Evolutionary conservation across 2,329 filamentous ascomycete genomes (phyloP).

Genomic region (Aspergillus clavatus): DNA sequence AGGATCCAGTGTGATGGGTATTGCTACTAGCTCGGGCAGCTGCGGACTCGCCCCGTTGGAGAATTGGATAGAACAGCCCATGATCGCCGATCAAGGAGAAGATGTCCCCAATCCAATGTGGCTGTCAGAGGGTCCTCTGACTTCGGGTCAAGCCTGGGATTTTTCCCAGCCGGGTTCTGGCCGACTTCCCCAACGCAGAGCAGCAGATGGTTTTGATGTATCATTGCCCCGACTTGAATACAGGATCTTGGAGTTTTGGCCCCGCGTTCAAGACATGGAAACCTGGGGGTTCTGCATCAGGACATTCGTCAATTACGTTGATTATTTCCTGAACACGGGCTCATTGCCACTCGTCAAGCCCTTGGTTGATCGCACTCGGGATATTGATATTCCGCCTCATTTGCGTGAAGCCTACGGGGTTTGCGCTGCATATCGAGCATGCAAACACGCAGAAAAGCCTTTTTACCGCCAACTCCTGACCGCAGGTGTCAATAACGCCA

Average conservation of each 20-base stretch:
- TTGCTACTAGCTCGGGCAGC: background rate
- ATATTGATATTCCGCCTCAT: background rate
- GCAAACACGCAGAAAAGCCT: background rate
- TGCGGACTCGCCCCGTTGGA: background rate
- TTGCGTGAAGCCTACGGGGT: constrained; percentile 1
- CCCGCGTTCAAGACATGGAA: constrained; percentile 1
- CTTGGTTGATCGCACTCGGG: background rate
- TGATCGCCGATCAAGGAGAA: background rate
- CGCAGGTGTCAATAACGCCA: background rate
- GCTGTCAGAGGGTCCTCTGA: background rate
- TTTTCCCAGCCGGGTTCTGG: background rate
- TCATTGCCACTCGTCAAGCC: background rate
- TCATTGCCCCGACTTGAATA: background rate
- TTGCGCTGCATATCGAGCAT: constrained; percentile 2
- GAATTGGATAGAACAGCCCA: background rate
- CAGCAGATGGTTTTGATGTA: background rate
- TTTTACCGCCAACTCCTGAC: constrained; percentile 1
- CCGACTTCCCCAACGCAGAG: background rate
- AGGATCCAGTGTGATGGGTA: background rate
- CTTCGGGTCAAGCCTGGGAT: background rate
- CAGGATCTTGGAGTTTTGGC: constrained; percentile 5
- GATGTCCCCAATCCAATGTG: background rate
- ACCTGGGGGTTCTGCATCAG: constrained; percentile 3
- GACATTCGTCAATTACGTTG: background rate
- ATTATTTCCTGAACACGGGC: background rate